Base-by-base conservation (phyloP, 306 rosid species). In the Trifolium repens region DNA sequence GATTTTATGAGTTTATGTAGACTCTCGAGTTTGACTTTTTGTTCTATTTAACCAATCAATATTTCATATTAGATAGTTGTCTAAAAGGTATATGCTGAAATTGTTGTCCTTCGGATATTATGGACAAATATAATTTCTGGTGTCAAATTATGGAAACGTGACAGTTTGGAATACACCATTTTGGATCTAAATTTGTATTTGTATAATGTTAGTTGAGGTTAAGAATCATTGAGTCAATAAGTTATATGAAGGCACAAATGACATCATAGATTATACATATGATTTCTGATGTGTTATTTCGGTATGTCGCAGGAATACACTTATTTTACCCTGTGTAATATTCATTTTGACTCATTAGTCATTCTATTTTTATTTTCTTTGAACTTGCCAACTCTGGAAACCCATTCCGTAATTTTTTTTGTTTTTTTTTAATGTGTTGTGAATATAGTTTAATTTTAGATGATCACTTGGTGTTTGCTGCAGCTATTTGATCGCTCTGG, bases 401-500 rank as follows among this genome's bases (percentile, higher is more conserved):
- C 44, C 52, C 55, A 4, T 19, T 72, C 22, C 39, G 12, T 35
- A 69, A 22, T 62, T 61, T 17, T 17, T 17, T 17, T 17, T 17
- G 19, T 17, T 17, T 17, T 54, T 54, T 76, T 76, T 63, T 37
- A 39, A 13, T 17, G 43, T 71, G 52, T 14, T 57, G 46, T 53
- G 71, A 44, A 46, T 46, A 32, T n/a, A 73, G 42, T 62, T 59
- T 67, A 53, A 26, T 54, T 63, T 78, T 35, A 73, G 35, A 71
- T 15, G 26, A 46, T 66, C 73, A 24, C 59, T 52, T 65, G 78
- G 83, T 39, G 65, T 50, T 54, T 17, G 12, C 39, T 72, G 82
- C 98, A 93, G 97, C 91, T 93, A 68, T 91, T 91, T 78, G 97
- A 93, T 72, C 93, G 96, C 68, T 93, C 96, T 9, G 98, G 98